Evolutionary conservation across 352 stramenopile genomes (phyloP), one percentile per base, ranked within the genome.

Genomic region (Pythium aquatile): DNA sequence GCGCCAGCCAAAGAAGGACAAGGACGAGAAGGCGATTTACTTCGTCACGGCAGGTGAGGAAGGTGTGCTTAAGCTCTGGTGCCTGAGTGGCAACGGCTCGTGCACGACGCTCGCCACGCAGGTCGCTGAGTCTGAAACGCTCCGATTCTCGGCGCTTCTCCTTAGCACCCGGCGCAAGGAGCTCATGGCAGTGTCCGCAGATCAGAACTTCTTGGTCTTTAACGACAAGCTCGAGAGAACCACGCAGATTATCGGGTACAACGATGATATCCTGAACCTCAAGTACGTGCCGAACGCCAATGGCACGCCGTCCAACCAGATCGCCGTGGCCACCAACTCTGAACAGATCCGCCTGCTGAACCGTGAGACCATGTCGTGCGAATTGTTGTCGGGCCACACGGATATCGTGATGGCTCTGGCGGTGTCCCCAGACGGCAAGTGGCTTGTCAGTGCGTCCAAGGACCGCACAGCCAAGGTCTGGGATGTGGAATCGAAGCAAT

Each of bases 221-320:
- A 77, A 94, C 65, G 76, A 85, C 54, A 73, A 78, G 16, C 72
- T 96, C 33, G 64, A 71, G 61, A 76, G 87, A 51, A 88, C 73
- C 46, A 84, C 79, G 16, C 83, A 94, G 66, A 92, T 93, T 61
- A 93, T 95, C 62, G 82, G 97, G 35, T 98, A 97, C 68, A 99
- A 99, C 74, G 97, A 99, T 67, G 97, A 99, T 70, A 97, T 99
- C 52, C 80, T 99, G 0, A 98, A 98, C 76, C 77, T 99, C 52
- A 98, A 98, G 72, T 95, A 97, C 55, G 85, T 99, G 58, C 93
- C 93, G 5, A 72, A 74, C 39, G 70, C 72, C 29, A 76, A 91
- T 56, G 82, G 79, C 33, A 64, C 72, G 8, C 74, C 79, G 28
- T 83, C 74, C 5, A 75, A 83, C 44, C 74, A 90, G 49, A 73